Evolutionary conservation across 768 basidiomycete genomes (phyloP).

Genomic region (Boletus subcaerulescens): DNA sequence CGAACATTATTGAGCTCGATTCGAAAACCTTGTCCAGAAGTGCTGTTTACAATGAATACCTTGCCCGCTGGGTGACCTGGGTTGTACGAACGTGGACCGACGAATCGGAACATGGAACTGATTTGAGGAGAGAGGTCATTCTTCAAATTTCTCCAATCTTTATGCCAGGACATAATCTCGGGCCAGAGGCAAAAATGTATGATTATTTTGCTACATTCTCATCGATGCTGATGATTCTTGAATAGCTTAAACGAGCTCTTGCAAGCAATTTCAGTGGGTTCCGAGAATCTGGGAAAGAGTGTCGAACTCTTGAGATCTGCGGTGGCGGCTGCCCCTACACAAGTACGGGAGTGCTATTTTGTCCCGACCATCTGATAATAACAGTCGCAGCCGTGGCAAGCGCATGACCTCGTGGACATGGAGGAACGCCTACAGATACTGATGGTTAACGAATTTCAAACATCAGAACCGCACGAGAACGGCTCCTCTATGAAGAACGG

Average conservation of each 20-base stretch:
- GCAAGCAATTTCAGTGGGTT: constrained; percentile 17
- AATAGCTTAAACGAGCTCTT: constrained; percentile 24
- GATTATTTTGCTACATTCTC: not conserved
- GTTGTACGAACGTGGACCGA: constrained; percentile 40
- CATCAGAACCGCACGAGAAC: not conserved
- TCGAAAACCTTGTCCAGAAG: constrained; percentile 28
- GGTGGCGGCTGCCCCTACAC: not conserved
- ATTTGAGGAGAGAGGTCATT: constrained; percentile 46
- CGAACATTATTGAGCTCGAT: constrained; percentile 18
- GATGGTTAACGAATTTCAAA: constrained; percentile 18
- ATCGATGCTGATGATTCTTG: constrained; percentile 4
- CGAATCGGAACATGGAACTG: constrained; percentile 32
- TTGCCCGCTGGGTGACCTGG: constrained; percentile 75
- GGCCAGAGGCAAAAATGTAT: constrained; percentile 36
- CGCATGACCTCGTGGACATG: constrained; percentile 54
- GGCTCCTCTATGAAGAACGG: not conserved
- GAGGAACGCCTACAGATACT: constrained; percentile 46
- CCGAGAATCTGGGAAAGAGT: constrained; percentile 16
- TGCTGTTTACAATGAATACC: constrained; percentile 50
- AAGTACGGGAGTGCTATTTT: constrained; percentile 12
- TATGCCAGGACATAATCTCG: constrained; percentile 35
- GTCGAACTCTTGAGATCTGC: constrained; percentile 16
- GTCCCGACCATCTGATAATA: not conserved
- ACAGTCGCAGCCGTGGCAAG: constrained; percentile 47
- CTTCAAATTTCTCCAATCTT: constrained; percentile 47